Base-by-base conservation (phyloP, 2,329 filamentous ascomycete species). In the Amesomyces nigricolor region DNA sequence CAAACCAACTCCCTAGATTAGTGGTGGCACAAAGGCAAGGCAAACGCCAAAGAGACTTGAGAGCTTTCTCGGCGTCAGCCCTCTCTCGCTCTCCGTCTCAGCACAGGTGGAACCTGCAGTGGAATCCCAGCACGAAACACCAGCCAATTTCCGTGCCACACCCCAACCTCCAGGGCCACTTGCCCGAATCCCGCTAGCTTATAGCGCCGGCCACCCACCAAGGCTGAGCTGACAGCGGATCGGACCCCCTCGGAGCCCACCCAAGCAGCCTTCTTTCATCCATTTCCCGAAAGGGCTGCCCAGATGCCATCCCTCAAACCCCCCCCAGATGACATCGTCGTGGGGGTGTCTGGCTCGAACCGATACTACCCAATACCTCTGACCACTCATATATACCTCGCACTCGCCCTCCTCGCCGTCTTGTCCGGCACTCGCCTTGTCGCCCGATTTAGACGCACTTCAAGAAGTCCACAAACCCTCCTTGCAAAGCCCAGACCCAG, bases 231-330 rank as follows among this genome's bases (percentile, higher is more conserved):
- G 54, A 57, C 55, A 63, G 57, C 53, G 58, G 43, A 43, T 40
- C 48, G 51, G 30, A 37, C 44, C 19, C 53, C 53, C 52, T 10
- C 32, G 40, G 40, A 32, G 53, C 43, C 47, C 60, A 61, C 57
- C 58, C 39, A 56, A 51, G 45, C 51, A 51, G 48, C 59, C 58
- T 59, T 55, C 53, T 52, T 49, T 37, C 40, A 22, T 57, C 44
- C 13, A 37, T 49, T 58, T 43, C 63, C 67, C 66, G 63, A 60
- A 69, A 10, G 39, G 38, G 17, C 47, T 35, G 58, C 59, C 68
- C 67, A 72, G 68, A 75, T 74, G 72, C 71, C 73, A 62, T 67
- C 65, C 64, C 62, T 72, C 63, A 67, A 68, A 64, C 63, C 65
- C 58, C 64, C 66, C 58, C 53, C 61, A 64, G 64, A 64, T 62